phyloP scores from a whole-genome alignment of 2,329 filamentous ascomycete genomes.

The Botryotinia globosa region DNA sequence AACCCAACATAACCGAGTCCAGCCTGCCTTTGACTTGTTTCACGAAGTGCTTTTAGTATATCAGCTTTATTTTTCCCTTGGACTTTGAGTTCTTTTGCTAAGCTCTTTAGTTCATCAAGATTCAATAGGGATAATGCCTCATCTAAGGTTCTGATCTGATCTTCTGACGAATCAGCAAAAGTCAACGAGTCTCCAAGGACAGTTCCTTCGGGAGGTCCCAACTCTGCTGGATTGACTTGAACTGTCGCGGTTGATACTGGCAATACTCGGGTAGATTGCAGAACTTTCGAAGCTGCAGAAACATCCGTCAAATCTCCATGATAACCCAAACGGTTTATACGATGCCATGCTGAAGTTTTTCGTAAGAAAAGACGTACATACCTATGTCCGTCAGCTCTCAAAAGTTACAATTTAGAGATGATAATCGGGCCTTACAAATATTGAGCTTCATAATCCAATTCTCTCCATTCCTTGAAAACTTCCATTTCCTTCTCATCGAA shows the following conservation, averaged over 20 bases:
- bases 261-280: constrained; percentile 59
- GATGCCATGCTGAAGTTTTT: constrained; percentile 90
- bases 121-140: constrained; percentile 78
- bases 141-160: constrained; percentile 72
- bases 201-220: constrained; percentile 46
- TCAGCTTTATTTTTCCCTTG: constrained; percentile 86
- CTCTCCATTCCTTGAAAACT: constrained; percentile 74
- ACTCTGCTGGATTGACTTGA: constrained; percentile 44
- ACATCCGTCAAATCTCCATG: constrained; percentile 79
- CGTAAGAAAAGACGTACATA: constrained; percentile 91
- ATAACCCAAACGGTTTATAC: constrained; percentile 73
- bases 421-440: constrained; percentile 66
- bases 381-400: constrained; percentile 43
- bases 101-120: constrained; percentile 80
- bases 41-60: constrained; percentile 69
- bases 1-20: constrained; percentile 70
- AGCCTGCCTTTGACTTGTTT: constrained; percentile 69
- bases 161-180: constrained; percentile 77
- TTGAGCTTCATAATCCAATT: constrained; percentile 77
- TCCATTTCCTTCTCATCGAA: constrained; percentile 77
- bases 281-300: constrained; percentile 57
- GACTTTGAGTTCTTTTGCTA: constrained; percentile 84
- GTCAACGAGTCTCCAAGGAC: constrained; percentile 58
- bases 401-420: background rate
- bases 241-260: constrained; percentile 42